Percentiles rank a stretch among this genome's conserved stretches.
These are phyloP conservation scores for Tylopilus cervinicoccineus DNA, from an alignment of 768 basidiomycete genomes.

Conservation along the genomic window DNA sequence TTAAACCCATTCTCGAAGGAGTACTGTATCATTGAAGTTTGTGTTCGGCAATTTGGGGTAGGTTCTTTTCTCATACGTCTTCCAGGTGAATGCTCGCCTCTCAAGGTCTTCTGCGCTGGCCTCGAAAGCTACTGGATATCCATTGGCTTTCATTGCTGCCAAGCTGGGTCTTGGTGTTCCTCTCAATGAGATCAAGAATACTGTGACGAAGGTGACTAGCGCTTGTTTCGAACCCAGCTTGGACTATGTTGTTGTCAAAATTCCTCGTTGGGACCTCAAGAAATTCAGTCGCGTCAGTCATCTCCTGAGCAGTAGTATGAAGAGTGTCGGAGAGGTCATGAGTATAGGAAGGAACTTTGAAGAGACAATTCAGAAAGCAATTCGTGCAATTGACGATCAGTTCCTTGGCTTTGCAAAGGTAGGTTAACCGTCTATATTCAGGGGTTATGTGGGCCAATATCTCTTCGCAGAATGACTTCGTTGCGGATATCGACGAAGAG, in stretches of 20 bases:
- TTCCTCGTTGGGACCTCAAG: slow-evolving; percentile 98
- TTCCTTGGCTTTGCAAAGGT: slow-evolving; percentile 92
- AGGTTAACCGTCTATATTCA: slow-evolving; percentile 1
- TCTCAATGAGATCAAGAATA: slow-evolving; percentile 96
- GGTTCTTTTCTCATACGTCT: slow-evolving; percentile 1
- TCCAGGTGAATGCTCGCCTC: slow-evolving; percentile 88
- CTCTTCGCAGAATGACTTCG: slow-evolving; percentile 68
- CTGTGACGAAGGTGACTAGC: slow-evolving; percentile 92
- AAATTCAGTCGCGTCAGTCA: slow-evolving; percentile 95
- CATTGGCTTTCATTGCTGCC: slow-evolving; percentile 96
- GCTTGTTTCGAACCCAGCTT: slow-evolving; percentile 98
- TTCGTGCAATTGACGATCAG: slow-evolving; percentile 92
- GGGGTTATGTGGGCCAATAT: background rate
- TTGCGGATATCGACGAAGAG: slow-evolving; percentile 91
- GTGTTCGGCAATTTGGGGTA: slow-evolving; percentile 10
- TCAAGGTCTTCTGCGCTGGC: slow-evolving; percentile 97
- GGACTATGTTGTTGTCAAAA: slow-evolving; percentile 98
- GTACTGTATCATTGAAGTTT: slow-evolving; percentile 96
- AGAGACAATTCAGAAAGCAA: slow-evolving; percentile 98
- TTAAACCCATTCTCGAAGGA: slow-evolving; percentile 93
- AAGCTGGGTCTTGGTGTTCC: slow-evolving; percentile 97
- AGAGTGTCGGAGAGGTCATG: slow-evolving; percentile 99
- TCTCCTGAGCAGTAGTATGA: slow-evolving; percentile 93
- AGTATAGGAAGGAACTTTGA: slow-evolving; percentile 97
- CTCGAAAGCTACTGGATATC: slow-evolving; percentile 98